Percentiles rank a stretch among this genome's conserved stretches.
phyloP scores from a whole-genome alignment of 2,329 filamentous ascomycete genomes.

The Penicillium carneum region DNA sequence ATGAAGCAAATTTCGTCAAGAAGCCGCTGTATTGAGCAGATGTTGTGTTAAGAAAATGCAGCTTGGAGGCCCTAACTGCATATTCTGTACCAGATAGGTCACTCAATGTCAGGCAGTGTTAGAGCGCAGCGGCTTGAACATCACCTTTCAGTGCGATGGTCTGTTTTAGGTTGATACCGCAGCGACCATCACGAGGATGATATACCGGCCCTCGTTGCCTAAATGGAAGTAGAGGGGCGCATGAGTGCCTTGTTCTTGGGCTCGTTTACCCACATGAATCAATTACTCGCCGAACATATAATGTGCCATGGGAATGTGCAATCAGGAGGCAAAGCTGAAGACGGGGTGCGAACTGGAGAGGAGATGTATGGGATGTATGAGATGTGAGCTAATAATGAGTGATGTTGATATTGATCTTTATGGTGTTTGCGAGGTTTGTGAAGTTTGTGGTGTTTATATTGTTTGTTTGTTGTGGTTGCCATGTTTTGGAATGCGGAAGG shows the following conservation, averaged over 20 bases:
- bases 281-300: neutral
- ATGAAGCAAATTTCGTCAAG: neutral
- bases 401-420: neutral
- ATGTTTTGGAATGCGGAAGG: conserved; percentile 19
- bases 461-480: conserved; percentile 8
- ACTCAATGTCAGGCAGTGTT: neutral
- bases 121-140: neutral
- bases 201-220: neutral
- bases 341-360: too few relatives aligned
- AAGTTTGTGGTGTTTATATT: neutral
- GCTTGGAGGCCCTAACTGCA: neutral
- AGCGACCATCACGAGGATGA: neutral
- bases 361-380: neutral
- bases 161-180: too few relatives aligned
- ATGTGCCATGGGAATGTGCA: neutral
- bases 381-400: neutral
- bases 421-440: neutral
- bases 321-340: neutral
- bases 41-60: neutral
- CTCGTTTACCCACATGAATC: too few relatives aligned
- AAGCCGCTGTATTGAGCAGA: neutral
- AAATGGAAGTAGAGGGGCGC: neutral
- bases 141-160: neutral
- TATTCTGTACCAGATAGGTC: neutral
- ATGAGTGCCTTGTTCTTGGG: neutral